Percentiles rank a stretch among this genome's conserved stretches.
Evolutionary conservation across 2,329 filamentous ascomycete genomes (phyloP).

Genomic region (Xylariaceae sp.): DNA sequence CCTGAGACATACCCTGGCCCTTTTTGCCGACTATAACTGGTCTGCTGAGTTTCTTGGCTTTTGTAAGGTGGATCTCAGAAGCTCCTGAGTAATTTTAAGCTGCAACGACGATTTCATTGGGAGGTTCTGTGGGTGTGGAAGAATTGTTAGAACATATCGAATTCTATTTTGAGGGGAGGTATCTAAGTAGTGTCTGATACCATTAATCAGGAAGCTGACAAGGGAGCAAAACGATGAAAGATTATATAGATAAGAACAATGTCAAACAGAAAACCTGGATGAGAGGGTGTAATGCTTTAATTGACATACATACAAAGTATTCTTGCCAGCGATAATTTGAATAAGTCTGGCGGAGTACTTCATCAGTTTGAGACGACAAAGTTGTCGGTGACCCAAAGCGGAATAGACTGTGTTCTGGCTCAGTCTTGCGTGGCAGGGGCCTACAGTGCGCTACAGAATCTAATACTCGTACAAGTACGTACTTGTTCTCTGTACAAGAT

Average conservation of each 20-base stretch:
- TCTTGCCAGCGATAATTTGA: too few species aligned
- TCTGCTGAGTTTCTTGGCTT: conserved; percentile 12
- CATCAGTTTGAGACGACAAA: too few species aligned
- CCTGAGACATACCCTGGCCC: conserved; percentile 34
- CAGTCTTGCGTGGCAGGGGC: too few species aligned
- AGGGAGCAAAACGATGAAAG: neutral
- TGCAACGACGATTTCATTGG: conserved; percentile 18
- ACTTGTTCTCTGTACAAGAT: too few species aligned
- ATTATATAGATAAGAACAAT: neutral
- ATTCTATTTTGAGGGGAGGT: neutral
- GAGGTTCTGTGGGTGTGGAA: conserved; percentile 7
- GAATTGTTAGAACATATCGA: neutral
- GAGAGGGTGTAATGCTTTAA: too few species aligned
- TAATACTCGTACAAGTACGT: too few species aligned
- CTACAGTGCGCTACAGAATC: too few species aligned
- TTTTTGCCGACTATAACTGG: conserved; percentile 24
- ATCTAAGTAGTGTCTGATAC: neutral
- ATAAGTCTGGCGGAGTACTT: too few species aligned
- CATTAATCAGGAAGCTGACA: neutral
- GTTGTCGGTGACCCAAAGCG: too few species aligned
- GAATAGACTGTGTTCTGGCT: too few species aligned
- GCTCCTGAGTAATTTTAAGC: conserved; percentile 28
- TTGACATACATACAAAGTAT: too few species aligned
- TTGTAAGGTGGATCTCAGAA: conserved; percentile 21
- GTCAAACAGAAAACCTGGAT: neutral